phyloP scores from a whole-genome alignment of 129 eudicot species.

The Sambucus nigra region DNA sequence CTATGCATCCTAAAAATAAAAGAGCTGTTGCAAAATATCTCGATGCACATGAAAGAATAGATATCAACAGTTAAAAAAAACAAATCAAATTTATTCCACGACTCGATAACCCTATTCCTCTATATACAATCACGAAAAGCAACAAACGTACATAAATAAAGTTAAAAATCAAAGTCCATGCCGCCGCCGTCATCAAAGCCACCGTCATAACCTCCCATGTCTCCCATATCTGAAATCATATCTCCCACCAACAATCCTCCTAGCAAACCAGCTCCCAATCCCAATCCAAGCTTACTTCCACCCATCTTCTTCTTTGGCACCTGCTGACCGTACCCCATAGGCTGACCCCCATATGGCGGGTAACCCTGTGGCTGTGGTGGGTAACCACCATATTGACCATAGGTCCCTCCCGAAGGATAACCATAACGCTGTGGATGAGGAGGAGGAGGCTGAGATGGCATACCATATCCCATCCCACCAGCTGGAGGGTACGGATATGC shows the following conservation, averaged over 20 bases:
- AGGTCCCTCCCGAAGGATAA: constrained; percentile 8
- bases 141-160: no score
- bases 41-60: no score
- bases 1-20: no score
- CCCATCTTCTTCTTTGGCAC: constrained; percentile 10
- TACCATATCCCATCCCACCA: constrained; percentile 12
- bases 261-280: constrained; percentile 46
- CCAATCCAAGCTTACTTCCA: constrained; percentile 32
- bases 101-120: no score
- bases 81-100: no score
- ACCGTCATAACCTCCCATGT: constrained; percentile 23
- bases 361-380: constrained; percentile 18
- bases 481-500: constrained; percentile 23
- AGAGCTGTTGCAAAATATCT: no score
- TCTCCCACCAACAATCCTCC: constrained; percentile 45
- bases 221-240: constrained; percentile 28
- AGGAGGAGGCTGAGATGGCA: constrained; percentile 6
- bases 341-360: constrained; percentile 14
- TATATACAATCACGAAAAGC: no score
- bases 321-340: constrained; percentile 8
- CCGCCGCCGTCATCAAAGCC: constrained; percentile 23
- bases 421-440: neutral
- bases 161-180: no score
- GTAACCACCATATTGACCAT: neutral
- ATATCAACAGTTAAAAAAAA: no score